phyloP scores from a whole-genome alignment of 768 basidiomycete species.

The Lactarius pseudohatsudake region DNA sequence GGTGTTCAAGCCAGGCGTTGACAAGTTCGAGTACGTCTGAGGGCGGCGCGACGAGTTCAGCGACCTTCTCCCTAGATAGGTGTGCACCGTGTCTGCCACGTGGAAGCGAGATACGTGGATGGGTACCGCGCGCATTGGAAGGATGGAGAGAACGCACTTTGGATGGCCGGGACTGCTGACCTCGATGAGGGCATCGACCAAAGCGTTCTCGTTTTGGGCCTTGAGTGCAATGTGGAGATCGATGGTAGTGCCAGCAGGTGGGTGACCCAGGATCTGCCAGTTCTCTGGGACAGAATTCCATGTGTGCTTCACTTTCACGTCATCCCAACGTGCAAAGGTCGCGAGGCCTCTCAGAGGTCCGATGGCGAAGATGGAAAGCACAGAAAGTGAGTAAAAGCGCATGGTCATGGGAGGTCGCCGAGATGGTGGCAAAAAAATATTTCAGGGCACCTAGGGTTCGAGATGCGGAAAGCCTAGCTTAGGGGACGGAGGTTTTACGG shows the following conservation, averaged over 20 bases:
- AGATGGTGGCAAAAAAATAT: no score
- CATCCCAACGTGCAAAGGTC: not conserved
- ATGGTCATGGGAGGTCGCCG: no score
- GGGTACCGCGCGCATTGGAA: not conserved
- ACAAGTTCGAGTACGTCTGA: no score
- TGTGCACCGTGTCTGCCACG: not conserved
- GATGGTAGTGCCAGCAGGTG: not conserved
- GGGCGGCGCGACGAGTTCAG: no score
- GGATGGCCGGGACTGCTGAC: not conserved
- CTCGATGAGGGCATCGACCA: not conserved
- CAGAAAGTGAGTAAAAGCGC: no score
- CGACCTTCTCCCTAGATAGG: not conserved
- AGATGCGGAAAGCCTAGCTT: no score
- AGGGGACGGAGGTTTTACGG: no score
- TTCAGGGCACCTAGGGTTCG: no score
- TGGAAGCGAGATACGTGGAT: fast-evolving
- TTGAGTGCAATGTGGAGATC: not conserved
- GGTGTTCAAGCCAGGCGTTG: no score
- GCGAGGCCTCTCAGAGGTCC: not conserved
- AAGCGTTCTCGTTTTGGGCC: not conserved
- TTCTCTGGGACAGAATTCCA: not conserved
- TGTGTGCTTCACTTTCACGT: not conserved
- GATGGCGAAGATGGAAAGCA: no score
- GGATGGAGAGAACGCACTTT: not conserved
- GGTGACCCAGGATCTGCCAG: not conserved